A percentile compares a stretch with the other conserved stretches of the same genome.
Evolutionary conservation across 805 yeast species (phyloP).

Genomic region (Candida nanaspora): DNA sequence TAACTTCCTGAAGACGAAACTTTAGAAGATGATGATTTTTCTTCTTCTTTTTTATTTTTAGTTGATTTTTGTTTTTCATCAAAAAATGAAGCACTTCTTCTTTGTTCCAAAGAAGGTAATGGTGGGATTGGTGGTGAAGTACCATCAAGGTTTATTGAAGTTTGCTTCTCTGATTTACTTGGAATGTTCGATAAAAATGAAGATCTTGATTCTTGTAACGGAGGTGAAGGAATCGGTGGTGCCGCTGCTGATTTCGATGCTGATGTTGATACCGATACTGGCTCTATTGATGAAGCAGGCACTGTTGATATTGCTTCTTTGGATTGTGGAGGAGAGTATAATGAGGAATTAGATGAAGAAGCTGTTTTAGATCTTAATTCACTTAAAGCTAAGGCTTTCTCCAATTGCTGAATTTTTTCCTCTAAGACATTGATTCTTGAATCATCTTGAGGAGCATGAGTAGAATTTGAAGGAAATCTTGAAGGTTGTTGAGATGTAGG

Average conservation of each 20-base stretch:
- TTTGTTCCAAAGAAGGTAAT: slow-evolving; percentile 17
- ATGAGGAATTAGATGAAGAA: background rate
- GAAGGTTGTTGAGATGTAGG: background rate
- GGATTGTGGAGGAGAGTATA: background rate
- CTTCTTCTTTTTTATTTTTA: slow-evolving; percentile 18
- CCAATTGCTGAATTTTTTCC: slow-evolving; percentile 24
- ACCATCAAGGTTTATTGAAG: background rate
- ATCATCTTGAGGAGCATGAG: slow-evolving; percentile 7
- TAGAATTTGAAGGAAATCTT: background rate
- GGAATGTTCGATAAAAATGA: background rate
- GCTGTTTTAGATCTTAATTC: slow-evolving; percentile 8
- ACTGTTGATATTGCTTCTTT: background rate
- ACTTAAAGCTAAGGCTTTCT: slow-evolving; percentile 18
- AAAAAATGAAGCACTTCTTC: slow-evolving; percentile 6
- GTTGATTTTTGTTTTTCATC: slow-evolving; percentile 5
- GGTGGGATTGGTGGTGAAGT: slow-evolving; percentile 22
- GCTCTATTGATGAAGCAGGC: too few species aligned
- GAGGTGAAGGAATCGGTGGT: background rate
- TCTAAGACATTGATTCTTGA: slow-evolving; percentile 23
- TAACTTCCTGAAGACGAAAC: slow-evolving; percentile 1
- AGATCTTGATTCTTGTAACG: background rate
- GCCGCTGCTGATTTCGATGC: background rate
- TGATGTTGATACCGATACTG: too few species aligned
- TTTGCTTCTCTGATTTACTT: background rate
- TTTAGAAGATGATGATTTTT: background rate